A percentile compares a stretch with the other conserved stretches of the same genome.
Evolutionary conservation across 352 stramenopile species (phyloP).

Genomic region (Saprolegnia diclina): DNA sequence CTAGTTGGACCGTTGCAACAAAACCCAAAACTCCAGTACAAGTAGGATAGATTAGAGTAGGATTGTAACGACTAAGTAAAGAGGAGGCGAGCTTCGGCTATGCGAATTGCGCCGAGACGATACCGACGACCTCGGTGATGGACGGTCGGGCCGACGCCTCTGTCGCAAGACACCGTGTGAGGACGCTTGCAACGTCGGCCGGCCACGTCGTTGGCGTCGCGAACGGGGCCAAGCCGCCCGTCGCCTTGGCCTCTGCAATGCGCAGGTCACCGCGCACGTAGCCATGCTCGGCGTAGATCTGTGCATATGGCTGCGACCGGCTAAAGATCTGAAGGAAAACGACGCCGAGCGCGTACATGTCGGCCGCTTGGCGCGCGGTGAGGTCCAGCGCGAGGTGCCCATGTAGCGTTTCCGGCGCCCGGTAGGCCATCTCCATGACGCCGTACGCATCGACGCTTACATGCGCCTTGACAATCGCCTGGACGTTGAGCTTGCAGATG

Average conservation of each 20-base stretch:
- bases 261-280: not conserved
- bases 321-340: constrained; percentile 11
- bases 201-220: not conserved
- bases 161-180: not conserved
- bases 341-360: constrained; percentile 12
- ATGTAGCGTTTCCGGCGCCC: not conserved
- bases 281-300: not conserved
- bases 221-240: not conserved
- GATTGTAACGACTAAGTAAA: no score
- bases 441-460: not conserved
- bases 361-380: not conserved
- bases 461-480: constrained; percentile 3
- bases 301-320: not conserved
- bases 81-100: no score
- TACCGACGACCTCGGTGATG: not conserved
- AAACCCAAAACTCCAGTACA: no score
- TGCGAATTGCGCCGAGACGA: no score
- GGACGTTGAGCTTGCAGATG: constrained; percentile 17
- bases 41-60: no score
- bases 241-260: not conserved
- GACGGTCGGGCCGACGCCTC: not conserved
- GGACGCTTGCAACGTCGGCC: not conserved
- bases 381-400: not conserved
- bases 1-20: no score
- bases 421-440: not conserved